phyloP scores from a whole-genome alignment of 441 rosid genomes.

The Macaranga tanarius region DNA sequence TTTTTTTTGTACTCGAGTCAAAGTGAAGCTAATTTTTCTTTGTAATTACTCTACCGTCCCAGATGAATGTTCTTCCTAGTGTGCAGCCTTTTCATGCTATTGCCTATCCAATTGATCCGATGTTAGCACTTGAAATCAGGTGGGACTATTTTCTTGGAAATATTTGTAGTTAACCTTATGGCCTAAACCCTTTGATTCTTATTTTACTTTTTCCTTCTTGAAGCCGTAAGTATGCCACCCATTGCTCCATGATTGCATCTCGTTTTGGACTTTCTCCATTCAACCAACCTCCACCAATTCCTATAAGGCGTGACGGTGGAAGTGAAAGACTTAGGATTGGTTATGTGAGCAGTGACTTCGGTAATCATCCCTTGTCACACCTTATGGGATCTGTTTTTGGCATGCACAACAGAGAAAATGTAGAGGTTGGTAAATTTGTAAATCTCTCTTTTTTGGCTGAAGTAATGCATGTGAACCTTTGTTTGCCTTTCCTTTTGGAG shows the following conservation, averaged over 20 bases:
- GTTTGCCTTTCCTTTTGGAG: neutral
- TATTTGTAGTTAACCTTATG: neutral
- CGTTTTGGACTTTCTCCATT: slow-evolving; percentile 80
- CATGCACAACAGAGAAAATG: slow-evolving; percentile 83
- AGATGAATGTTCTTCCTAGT: slow-evolving; percentile 94
- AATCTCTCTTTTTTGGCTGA: neutral
- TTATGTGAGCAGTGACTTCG: slow-evolving; percentile 97
- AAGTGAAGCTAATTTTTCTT: neutral
- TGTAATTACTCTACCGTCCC: slow-evolving; percentile 21
- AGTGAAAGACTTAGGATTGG: slow-evolving; percentile 84
- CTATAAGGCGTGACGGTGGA: slow-evolving; percentile 63
- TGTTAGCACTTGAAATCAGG: slow-evolving; percentile 99
- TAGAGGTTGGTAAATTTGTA: slow-evolving; percentile 60
- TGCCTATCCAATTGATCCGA: slow-evolving; percentile 93
- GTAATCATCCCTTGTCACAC: slow-evolving; percentile 98
- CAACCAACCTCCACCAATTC: slow-evolving; percentile 64
- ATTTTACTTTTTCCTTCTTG: slow-evolving; percentile 16
- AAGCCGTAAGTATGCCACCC: slow-evolving; percentile 96
- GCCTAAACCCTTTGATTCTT: neutral
- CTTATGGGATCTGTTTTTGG: slow-evolving; percentile 99
- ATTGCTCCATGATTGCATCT: slow-evolving; percentile 88
- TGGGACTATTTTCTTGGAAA: slow-evolving; percentile 24
- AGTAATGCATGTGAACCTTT: neutral
- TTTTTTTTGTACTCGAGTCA: neutral
- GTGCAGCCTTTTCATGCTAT: slow-evolving; percentile 99